Evolutionary conservation across 2,329 filamentous ascomycete species (phyloP), one percentile per base, ranked within the genome.

Genomic region (Ophiostoma sp.): DNA sequence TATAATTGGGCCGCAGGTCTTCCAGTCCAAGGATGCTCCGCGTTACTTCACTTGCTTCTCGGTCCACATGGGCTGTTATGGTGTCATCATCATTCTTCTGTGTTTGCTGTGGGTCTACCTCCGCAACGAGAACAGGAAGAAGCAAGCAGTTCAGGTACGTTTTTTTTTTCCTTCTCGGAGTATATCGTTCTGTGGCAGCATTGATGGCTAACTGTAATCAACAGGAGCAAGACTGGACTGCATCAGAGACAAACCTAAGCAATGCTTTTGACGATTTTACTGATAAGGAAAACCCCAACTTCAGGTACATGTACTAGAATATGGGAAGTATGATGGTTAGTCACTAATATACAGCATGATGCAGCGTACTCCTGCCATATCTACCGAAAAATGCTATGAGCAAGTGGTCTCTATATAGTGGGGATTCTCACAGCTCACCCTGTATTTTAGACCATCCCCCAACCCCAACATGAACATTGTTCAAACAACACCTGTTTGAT

Each of bases 11-110:
- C 89, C 90, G 0, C 90, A 92, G 78, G 88, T 91, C 0, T 92
- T 92, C 81, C 84, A 90, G 8, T 81, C 82, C 22, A 83, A 83
- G 78, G 88, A 93, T 77, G 84, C 83, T 0, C 91, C 91, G 0
- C 84, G 88, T 9, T 93, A 93, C 80, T 89, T 90, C 77, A 91
- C 89, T 74, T 91, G 91, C 1, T 92, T 92, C 74, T 84, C 89
- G 5, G 90, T 89, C 0, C 91, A 93, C 77, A 83, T 93, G 12
- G 91, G 88, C 15, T 93, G 91, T 81, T 93, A 93, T 79, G 81
- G 83, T 0, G 81, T 88, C 33, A 83, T 92, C 36, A 87, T 91
- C 0, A 36, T 89, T 5, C 85, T 89, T 3, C 85, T 92, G 25
- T 71, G 89, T 2, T 85, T 82, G 74, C 82, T 92, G 76, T 83